Evolutionary conservation across 495 filamentous ascomycete genomes (phyloP).

Genomic region (Collariella sp.): DNA sequence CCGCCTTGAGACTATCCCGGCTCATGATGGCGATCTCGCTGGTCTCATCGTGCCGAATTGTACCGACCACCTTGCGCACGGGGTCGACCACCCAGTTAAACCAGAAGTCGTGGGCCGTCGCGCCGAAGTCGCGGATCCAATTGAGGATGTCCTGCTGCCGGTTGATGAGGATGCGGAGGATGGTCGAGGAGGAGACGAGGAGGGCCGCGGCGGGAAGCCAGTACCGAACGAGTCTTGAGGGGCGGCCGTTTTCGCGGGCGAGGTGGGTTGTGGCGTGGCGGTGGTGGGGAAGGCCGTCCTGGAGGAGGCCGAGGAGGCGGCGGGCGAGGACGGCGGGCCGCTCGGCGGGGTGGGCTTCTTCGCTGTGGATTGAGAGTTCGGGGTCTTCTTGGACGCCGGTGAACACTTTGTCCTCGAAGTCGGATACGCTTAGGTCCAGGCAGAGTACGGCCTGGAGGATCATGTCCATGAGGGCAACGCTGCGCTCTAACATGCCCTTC

Average conservation of each 20-base stretch:
- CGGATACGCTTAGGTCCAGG: conserved; percentile 46
- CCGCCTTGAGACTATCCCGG: conserved; percentile 76
- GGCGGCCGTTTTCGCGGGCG: conserved; percentile 58
- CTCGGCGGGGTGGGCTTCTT: conserved; percentile 25
- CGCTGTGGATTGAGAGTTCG: conserved; percentile 38
- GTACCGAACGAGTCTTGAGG: conserved; percentile 68
- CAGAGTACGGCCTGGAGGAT: conserved; percentile 54
- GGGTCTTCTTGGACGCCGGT: conserved; percentile 53
- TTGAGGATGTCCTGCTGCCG: conserved; percentile 60
- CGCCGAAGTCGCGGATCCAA: conserved; percentile 68
- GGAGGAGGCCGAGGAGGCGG: conserved; percentile 59
- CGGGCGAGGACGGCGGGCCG: conserved; percentile 53
- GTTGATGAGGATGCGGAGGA: conserved; percentile 64
- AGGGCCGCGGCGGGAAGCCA: conserved; percentile 68
- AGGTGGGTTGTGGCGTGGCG: conserved; percentile 38
- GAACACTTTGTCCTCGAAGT: conserved; percentile 72
- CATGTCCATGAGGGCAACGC: conserved; percentile 71
- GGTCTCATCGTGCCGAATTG: conserved; percentile 81
- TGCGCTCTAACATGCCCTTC: conserved; percentile 61
- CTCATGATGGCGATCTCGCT: conserved; percentile 96
- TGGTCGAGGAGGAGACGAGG: conserved; percentile 69
- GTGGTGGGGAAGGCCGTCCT: conserved; percentile 52
- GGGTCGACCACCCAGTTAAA: conserved; percentile 91
- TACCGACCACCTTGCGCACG: conserved; percentile 69
- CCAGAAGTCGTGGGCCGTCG: conserved; percentile 82